Evolutionary conservation across 192 early-diverging fungal genomes (phyloP).

Genomic region (Podila minutissima): DNA sequence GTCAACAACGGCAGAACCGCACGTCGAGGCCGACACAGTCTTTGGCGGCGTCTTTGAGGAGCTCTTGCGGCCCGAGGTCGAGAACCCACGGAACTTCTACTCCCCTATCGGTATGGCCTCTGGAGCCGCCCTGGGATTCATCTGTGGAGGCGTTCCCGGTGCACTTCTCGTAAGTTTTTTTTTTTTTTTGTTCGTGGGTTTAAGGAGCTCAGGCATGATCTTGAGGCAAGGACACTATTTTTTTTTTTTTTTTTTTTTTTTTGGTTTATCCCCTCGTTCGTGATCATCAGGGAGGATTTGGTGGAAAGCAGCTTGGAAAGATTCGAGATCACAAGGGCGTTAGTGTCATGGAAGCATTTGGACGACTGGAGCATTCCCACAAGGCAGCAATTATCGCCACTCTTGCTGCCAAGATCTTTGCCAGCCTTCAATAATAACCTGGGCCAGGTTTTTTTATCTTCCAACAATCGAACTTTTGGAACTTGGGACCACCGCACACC

Average conservation of each 20-base stretch:
- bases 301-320: conserved; percentile 68
- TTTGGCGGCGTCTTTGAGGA: conserved; percentile 89
- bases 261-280: neutral
- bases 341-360: conserved; percentile 67
- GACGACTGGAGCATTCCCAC: conserved; percentile 62
- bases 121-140: conserved; percentile 81
- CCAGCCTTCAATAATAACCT: conserved; percentile 25
- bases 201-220: neutral
- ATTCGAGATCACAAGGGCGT: conserved; percentile 74
- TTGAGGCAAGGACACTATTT: neutral
- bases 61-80: conserved; percentile 76
- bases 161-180: conserved; percentile 55
- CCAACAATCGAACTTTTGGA: too few species aligned
- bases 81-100: conserved; percentile 68
- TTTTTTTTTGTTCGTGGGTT: neutral
- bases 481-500: too few species aligned
- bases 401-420: conserved; percentile 55
- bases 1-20: conserved; percentile 11
- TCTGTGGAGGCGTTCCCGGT: conserved; percentile 72
- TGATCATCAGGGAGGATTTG: conserved; percentile 62
- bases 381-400: conserved; percentile 66
- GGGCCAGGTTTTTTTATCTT: too few species aligned
- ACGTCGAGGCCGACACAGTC: conserved; percentile 67
- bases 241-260: conserved; percentile 6
- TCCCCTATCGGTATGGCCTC: conserved; percentile 73